Evolutionary conservation across 441 rosid species (phyloP), one percentile per base, ranked within the genome.

Genomic region (Theobroma grandiflorum): DNA sequence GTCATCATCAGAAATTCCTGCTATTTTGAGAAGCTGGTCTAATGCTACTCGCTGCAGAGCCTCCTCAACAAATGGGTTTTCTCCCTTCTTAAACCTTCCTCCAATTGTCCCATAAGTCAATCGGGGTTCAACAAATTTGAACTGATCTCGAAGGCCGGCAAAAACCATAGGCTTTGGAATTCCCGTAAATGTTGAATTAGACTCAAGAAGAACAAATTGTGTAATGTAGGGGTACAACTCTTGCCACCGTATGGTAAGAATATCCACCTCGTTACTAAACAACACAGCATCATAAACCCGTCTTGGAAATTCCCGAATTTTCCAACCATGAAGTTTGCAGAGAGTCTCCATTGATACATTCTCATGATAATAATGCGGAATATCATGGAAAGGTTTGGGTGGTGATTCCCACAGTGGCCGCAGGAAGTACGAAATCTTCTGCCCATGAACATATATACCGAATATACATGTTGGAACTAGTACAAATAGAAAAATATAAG

Each of bases 311-410:
- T 93, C 97, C 9, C 98, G 89, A 10, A 92, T 85, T 37, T 88
- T 86, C 98, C 98, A 95, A 43, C 98, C 98, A 78, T 95, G 98
- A 72, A 95, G 98, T 81, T 87, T 91, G 89, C 98, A 95, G 40
- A 95, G 95, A 53, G 81, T 86, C 83, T 91, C 91, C 96, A 93
- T 89, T 0, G 94, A 84, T 55, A 90, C 91, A 74, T 94, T 90
- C 84, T 90, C 97, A 72, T 90, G 94, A 82, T 93, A 89, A 80
- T 93, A 95, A 76, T 95, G 98, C 6, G 98, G 96, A 47, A 92
- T 93, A 81, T 93, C 98, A 77, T 90, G 89, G 82, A 95, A 95
- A 10, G 90, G 88, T 82, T 86, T 89, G 9, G 98, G 99, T 9
- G 99, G 98, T n/a, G 94, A 89, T 80, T 95, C 98, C 97, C 98